Evolutionary conservation across 2,329 filamentous ascomycete species (phyloP).

Genomic region (Stagonosporopsis cucurbitacearum): DNA sequence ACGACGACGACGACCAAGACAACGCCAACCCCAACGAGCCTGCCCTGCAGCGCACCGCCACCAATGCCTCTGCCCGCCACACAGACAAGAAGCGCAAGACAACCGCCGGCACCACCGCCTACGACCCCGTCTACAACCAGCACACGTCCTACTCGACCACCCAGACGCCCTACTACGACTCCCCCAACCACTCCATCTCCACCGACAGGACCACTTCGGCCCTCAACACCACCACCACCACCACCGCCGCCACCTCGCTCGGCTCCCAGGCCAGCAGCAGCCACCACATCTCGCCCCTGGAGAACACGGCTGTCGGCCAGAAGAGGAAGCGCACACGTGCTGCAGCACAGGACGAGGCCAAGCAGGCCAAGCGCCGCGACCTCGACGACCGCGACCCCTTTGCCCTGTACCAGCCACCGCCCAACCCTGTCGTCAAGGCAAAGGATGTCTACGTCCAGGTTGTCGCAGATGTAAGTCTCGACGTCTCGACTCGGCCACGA

Average conservation of each 20-base stretch:
- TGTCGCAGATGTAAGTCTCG: slow-evolving; percentile 61
- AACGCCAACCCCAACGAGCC: slow-evolving; percentile 43
- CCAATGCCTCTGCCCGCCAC: slow-evolving; percentile 59
- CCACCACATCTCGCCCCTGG: slow-evolving; percentile 65
- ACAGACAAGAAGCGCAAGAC: slow-evolving; percentile 78
- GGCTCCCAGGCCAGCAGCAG: slow-evolving; percentile 69
- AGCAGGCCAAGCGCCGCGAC: slow-evolving; percentile 68
- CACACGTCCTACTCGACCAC: slow-evolving; percentile 74
- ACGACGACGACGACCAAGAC: slow-evolving; percentile 52
- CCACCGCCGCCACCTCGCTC: slow-evolving; percentile 87
- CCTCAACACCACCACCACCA: slow-evolving; percentile 85
- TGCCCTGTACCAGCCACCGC: slow-evolving; percentile 82
- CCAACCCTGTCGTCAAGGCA: slow-evolving; percentile 88
- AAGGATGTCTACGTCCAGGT: slow-evolving; percentile 66
- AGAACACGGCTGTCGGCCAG: slow-evolving; percentile 73
- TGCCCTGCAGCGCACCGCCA: slow-evolving; percentile 30
- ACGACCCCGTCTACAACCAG: slow-evolving; percentile 76
- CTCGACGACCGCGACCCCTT: slow-evolving; percentile 75
- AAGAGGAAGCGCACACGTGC: slow-evolving; percentile 90
- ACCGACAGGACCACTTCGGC: slow-evolving; percentile 83
- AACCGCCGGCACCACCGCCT: slow-evolving; percentile 60
- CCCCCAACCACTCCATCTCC: slow-evolving; percentile 74
- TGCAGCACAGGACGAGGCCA: slow-evolving; percentile 81
- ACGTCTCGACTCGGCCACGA: not conserved
- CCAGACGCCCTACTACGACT: slow-evolving; percentile 72